Evolutionary conservation across 208 protist genomes (phyloP), one percentile per base, ranked within the genome.

Genomic region (Crithidia brevicula): DNA sequence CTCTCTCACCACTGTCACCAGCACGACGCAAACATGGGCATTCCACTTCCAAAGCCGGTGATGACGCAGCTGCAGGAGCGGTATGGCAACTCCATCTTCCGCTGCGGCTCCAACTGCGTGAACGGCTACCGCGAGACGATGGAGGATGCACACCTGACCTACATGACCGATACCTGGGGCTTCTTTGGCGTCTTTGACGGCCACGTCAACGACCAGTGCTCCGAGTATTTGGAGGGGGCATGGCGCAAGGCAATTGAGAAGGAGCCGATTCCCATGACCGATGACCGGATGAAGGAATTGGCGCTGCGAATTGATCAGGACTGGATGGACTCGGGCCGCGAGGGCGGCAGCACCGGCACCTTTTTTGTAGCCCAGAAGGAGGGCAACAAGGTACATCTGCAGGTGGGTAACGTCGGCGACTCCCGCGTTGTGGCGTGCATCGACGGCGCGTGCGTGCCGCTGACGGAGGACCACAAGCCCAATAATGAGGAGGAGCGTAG

Each of bases 391-490:
- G 77, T 93, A 52, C 76, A 92, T 43, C 71, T 95, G 66, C 93
- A 97, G 64, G 92, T 96, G 49, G 95, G 90, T 18, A 98, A 98
- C 67, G 93, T 97, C 30, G 96, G 96, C 23, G 96, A 98, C 72
- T 93, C 85, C 16, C 87, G 96, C 63, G 89, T 95, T 25, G 74
- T 98, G 42, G 81, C 89, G 15, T 96, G 89, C 73, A 86, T 89
- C 42, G 80, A 93, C 57, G 95, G 94, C 22, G 62, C 63, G 30
- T 89, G 85, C 61, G 73, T 85, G 30, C 89, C 92, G n/a, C 72
- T 98, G 69, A 96, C 92, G 28, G 85, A 96, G 51, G 96, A 98
- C 62, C 97, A 98, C 85, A 98, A 98, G 81, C 96, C 96, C 9
- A 96, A 84, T 69, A 97, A 96, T 65, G 74, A 85, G 13, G 88